Evolutionary conservation across 2,329 filamentous ascomycete species (phyloP).

Genomic region (Fusarium tricinctum): DNA sequence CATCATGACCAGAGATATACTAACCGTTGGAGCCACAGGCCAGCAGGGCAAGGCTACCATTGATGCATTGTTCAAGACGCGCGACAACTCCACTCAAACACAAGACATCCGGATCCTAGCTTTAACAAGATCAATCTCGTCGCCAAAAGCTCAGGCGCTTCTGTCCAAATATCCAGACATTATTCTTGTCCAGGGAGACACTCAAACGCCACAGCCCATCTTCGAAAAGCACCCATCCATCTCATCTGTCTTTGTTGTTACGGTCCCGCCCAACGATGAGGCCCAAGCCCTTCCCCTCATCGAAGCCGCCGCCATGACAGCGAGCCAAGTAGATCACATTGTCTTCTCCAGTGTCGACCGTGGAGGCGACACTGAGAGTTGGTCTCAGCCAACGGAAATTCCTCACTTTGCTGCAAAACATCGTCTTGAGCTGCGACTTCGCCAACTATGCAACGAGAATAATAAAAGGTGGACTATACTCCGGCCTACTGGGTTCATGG

Average conservation of each 20-base stretch:
- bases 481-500: constrained; percentile 50
- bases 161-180: constrained; percentile 1
- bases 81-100: neutral
- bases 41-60: constrained; percentile 39
- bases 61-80: constrained; percentile 14
- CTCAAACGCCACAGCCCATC: constrained; percentile 24
- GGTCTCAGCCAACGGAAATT: constrained; percentile 30
- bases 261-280: constrained; percentile 48
- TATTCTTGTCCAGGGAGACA: constrained; percentile 30
- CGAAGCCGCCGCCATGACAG: constrained; percentile 31
- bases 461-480: constrained; percentile 46
- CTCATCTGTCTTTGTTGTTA: constrained; percentile 48
- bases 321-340: constrained; percentile 33
- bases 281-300: constrained; percentile 45
- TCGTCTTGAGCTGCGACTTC: constrained; percentile 33
- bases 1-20: constrained; percentile 23
- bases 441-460: neutral
- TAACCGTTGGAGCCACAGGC: constrained; percentile 35
- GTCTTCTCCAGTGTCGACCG: constrained; percentile 41
- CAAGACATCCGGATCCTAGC: constrained; percentile 6
- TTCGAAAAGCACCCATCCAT: constrained; percentile 42
- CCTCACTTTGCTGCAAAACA: constrained; percentile 43
- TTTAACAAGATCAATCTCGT: constrained; percentile 20
- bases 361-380: constrained; percentile 25
- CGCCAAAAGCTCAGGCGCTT: constrained; percentile 6